Evolutionary conservation across 768 basidiomycete genomes (phyloP).

Genomic region (Gautieria morchelliformis): DNA sequence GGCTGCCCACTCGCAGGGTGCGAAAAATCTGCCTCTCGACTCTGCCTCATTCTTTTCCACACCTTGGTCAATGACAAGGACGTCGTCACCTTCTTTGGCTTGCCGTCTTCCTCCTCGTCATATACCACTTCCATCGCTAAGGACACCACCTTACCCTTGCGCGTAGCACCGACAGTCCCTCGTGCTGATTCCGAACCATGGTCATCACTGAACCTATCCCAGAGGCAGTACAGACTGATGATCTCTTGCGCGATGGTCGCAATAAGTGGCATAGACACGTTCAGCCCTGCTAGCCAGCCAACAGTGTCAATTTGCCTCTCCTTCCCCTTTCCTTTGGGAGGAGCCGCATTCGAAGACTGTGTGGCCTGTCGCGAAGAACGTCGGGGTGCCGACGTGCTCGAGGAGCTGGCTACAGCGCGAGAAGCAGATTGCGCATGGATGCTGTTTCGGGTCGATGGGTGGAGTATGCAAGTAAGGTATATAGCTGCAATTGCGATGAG

Average conservation of each 20-base stretch:
- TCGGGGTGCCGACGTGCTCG: slow-evolving; percentile 29
- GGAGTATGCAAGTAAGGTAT: slow-evolving; percentile 77
- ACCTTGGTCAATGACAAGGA: slow-evolving; percentile 39
- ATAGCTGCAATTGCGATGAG: slow-evolving; percentile 88
- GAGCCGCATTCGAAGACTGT: slow-evolving; percentile 20
- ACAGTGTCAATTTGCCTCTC: slow-evolving; percentile 42
- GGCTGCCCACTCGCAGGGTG: slow-evolving; percentile 40
- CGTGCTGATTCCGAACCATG: slow-evolving; percentile 25
- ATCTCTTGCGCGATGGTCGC: slow-evolving; percentile 88
- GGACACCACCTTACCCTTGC: slow-evolving; percentile 10
- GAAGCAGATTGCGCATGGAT: slow-evolving; percentile 28
- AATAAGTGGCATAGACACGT: slow-evolving; percentile 74
- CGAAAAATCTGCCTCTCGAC: slow-evolving; percentile 45
- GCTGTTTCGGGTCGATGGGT: slow-evolving; percentile 40
- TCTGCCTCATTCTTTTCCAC: slow-evolving; percentile 60
- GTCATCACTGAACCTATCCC: slow-evolving; percentile 77
- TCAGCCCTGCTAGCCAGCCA: slow-evolving; percentile 75
- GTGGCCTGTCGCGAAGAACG: slow-evolving; percentile 45
- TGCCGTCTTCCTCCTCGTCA: slow-evolving; percentile 23
- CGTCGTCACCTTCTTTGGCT: slow-evolving; percentile 28
- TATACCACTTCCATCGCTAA: slow-evolving; percentile 15
- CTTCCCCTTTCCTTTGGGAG: slow-evolving; percentile 13
- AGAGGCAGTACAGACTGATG: slow-evolving; percentile 78
- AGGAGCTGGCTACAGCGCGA: slow-evolving; percentile 9
- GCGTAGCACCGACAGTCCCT: slow-evolving; percentile 7